Evolutionary conservation across 805 yeast species (phyloP), one percentile per base, ranked within the genome.

Genomic region (Candida sithepensis): DNA sequence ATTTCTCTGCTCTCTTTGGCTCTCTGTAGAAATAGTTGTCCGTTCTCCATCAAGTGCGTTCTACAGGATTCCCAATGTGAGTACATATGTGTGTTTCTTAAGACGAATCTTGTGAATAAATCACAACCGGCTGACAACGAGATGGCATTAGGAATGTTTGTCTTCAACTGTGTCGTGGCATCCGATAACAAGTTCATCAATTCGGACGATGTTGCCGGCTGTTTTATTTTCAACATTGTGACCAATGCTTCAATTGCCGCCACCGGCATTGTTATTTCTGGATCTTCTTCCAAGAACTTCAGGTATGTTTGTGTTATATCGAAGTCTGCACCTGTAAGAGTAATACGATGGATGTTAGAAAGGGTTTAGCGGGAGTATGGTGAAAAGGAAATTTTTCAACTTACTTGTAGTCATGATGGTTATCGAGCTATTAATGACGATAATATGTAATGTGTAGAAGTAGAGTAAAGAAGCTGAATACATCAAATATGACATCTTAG

Each of bases 261-360:
- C 30, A 94, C 88, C 1, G 99, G 99, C 97, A 91, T 94, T 5
- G 99, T 91, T 82, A 94, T 88, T 48, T 94, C 98, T n/a, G 88
- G 76, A 68, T 94, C 97, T 43, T 90, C 96, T 56, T 79, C 81
- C 52, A 94, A 73, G 65, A 88, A 90, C 63, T 79, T 78, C 48
- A 88, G 74, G 64, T 94, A 94, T 0, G 92, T 81, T 57, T 80
- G 74, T 41, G 84, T 89, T 56, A 94, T 89, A 65, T 91, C 96
- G 63, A 94, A 90, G 28, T 71, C 74, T 16, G 55, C n/a, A 22
- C 28, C 42, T 41, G 16, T 14, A 32, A 13, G 19, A 23, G 21
- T 23, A 33, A 33, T 5, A 24, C 26, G 19, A 40, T 19, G 2
- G n/a, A n/a, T 28, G 43, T 30, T 28, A 41, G 34, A 28, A 41